phyloP scores from a whole-genome alignment of 1,284 basidiomycete species.

The Inonotus hispidus region DNA sequence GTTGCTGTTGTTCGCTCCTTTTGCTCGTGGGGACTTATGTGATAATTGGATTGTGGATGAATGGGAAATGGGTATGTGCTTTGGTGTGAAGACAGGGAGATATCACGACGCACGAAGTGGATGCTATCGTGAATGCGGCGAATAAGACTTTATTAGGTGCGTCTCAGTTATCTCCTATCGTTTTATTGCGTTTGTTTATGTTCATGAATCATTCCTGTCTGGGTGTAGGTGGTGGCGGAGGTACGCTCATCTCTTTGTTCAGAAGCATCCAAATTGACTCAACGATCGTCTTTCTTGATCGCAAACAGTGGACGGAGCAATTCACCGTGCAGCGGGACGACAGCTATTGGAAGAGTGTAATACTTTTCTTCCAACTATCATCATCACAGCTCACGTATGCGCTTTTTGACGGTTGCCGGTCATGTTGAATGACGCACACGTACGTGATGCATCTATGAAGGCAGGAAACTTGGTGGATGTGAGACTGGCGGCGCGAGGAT shows the following conservation, averaged over 20 bases:
- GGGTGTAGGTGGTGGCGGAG: conserved; percentile 62
- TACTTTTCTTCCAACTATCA: no score
- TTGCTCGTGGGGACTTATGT: not conserved
- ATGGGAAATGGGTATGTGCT: not conserved
- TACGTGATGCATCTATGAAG: conserved; percentile 34
- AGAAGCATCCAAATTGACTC: not conserved
- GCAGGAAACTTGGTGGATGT: conserved; percentile 67
- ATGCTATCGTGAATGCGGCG: conserved; percentile 87
- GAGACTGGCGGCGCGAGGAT: conserved; percentile 82
- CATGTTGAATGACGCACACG: conserved; percentile 11
- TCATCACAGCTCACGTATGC: no score
- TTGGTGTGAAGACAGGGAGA: conserved; percentile 57
- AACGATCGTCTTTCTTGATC: not conserved
- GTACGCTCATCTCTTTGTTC: conserved; percentile 33
- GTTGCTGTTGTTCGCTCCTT: not conserved
- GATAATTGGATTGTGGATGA: not conserved
- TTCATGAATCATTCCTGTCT: not conserved
- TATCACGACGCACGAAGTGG: conserved; percentile 67
- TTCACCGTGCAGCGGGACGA: conserved; percentile 80
- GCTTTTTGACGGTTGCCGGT: not conserved
- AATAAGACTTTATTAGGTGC: conserved; percentile 71
- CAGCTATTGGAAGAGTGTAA: conserved; percentile 72
- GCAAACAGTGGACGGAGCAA: conserved; percentile 73
- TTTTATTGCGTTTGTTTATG: not conserved
- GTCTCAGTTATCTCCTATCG: conserved; percentile 21